Percentiles rank a stretch among this genome's conserved stretches.
phyloP scores from a whole-genome alignment of 1,139 yeast genomes.

The Sugiyamaella novakii region DNA sequence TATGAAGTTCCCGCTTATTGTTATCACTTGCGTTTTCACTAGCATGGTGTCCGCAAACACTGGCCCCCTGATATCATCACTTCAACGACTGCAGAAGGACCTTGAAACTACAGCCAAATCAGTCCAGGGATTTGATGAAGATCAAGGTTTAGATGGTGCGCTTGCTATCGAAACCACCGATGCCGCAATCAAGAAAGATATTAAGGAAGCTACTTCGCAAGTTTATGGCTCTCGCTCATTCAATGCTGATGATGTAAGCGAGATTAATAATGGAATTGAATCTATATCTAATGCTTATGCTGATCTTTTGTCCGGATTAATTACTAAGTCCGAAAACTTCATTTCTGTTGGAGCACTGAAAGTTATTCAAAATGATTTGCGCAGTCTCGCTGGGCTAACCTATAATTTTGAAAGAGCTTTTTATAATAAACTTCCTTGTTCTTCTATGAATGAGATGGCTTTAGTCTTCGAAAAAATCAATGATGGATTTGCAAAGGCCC shows the following conservation, averaged over 20 bases:
- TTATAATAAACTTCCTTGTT: constrained; percentile 6
- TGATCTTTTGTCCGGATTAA: neutral
- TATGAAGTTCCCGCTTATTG: too few species aligned
- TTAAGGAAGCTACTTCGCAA: neutral
- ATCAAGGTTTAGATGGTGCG: constrained; percentile 7
- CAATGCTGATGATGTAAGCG: neutral
- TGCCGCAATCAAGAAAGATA: constrained; percentile 1
- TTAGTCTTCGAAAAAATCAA: constrained; percentile 1
- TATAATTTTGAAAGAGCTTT: constrained; percentile 3
- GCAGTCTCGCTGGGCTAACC: neutral
- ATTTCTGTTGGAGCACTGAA: constrained; percentile 7
- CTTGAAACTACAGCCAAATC: constrained; percentile 2
- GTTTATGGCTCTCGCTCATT: neutral
- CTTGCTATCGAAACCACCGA: neutral
- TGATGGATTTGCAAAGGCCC: neutral
- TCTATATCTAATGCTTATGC: constrained; percentile 4
- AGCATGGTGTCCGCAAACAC: too few species aligned
- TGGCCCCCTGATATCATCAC: neutral
- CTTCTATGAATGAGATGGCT: neutral
- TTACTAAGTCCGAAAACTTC: neutral
- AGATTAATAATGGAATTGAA: constrained; percentile 4
- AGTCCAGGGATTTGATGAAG: constrained; percentile 8
- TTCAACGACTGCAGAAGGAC: constrained; percentile 7
- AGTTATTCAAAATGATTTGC: neutral
- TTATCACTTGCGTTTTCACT: too few species aligned